Conservation (phyloP, 192 early-diverging fungal genomes). For the Gigaspora rosea region DNA sequence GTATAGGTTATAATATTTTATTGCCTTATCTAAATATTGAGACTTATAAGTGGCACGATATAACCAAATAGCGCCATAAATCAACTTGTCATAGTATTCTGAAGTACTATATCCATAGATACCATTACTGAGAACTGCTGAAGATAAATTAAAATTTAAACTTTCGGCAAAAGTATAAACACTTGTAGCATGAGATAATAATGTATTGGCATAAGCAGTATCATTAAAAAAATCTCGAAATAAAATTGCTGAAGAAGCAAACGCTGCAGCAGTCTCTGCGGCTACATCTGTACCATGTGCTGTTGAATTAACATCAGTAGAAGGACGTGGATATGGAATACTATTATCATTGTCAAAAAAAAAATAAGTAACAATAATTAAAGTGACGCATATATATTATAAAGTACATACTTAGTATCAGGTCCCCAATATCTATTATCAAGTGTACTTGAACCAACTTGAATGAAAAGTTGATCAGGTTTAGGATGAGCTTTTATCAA, state of each 20-base stretch:
- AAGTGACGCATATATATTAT: no score
- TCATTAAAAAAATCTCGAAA: conserved; percentile 52
- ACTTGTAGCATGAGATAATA: conserved; percentile 45
- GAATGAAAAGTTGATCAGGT: conserved; percentile 51
- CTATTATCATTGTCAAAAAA: no score
- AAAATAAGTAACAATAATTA: no score
- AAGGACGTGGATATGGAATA: conserved; percentile 53
- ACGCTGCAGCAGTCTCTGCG: conserved; percentile 53
- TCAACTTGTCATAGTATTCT: conserved; percentile 47
- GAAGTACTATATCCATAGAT: no score
- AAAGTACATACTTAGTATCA: conserved; percentile 33
- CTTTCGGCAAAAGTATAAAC: conserved; percentile 52
- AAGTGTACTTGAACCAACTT: conserved; percentile 45
- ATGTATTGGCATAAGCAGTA: conserved; percentile 42
- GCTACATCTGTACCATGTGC: conserved; percentile 58
- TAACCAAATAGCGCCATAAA: conserved; percentile 62
- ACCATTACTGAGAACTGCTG: no score
- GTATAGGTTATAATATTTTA: conserved; percentile 46
- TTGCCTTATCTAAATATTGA: conserved; percentile 48
- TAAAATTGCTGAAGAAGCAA: conserved; percentile 56
- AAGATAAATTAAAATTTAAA: no score
- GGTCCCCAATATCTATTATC: conserved; percentile 65
- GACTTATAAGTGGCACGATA: conserved; percentile 50
- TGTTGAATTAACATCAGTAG: conserved; percentile 45
- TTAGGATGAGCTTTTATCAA: conserved; percentile 60